Percentiles rank a stretch among this genome's conserved stretches.
phyloP scores from a whole-genome alignment of 2,329 filamentous ascomycete genomes.

The Cytospora piceae region DNA sequence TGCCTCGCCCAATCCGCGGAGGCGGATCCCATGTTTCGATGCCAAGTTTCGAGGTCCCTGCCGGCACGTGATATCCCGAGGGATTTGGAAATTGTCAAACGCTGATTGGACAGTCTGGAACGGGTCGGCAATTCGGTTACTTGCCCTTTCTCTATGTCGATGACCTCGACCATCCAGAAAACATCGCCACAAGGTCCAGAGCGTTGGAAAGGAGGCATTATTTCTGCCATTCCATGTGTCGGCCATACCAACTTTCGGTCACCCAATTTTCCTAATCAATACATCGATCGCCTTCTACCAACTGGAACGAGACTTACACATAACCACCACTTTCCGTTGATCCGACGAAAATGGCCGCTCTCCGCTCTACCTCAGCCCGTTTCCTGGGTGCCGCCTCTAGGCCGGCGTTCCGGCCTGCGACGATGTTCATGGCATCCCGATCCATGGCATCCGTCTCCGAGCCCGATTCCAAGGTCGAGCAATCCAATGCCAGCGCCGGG shows the following conservation, averaged over 20 bases:
- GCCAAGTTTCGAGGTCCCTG: background rate
- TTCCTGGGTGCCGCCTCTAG: conserved; percentile 52
- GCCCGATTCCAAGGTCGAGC: conserved; percentile 41
- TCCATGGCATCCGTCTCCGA: conserved; percentile 61
- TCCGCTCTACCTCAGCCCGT: conserved; percentile 60
- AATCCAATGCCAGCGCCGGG: conserved; percentile 22
- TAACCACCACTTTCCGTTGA: conserved; percentile 7
- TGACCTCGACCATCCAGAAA: conserved; percentile 18
- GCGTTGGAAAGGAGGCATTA: conserved; percentile 10
- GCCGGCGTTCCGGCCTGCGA: conserved; percentile 45
- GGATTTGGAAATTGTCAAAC: conserved; percentile 11
- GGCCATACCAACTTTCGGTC: background rate
- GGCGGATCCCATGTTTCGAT: background rate
- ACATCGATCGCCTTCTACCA: background rate
- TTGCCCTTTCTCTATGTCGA: conserved; percentile 7
- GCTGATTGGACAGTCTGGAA: conserved; percentile 12
- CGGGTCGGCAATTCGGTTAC: conserved; percentile 23
- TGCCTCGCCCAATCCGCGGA: background rate
- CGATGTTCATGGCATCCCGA: conserved; percentile 45
- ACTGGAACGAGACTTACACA: conserved; percentile 7
- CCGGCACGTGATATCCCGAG: conserved; percentile 17
- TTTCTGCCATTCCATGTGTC: conserved; percentile 6
- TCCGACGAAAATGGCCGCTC: conserved; percentile 57
- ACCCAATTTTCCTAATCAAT: background rate
- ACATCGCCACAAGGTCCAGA: conserved; percentile 23